Base-by-base conservation (phyloP, 331 rosid genomes). In the Dryas integrifolia region DNA sequence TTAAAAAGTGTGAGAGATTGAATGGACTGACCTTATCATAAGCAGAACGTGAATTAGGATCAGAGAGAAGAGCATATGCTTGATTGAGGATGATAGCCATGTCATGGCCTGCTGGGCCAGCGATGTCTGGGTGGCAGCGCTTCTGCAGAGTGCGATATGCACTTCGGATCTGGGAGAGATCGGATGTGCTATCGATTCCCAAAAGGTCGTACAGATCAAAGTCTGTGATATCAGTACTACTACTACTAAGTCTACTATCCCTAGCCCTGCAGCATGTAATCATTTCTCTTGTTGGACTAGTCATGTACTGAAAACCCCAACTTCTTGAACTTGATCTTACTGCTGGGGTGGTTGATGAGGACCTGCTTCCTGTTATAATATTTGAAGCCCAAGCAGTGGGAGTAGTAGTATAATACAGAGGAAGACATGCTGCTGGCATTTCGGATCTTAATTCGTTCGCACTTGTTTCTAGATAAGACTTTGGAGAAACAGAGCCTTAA, bases 1-100 rank as follows among this genome's bases (percentile, higher is more conserved):
- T 24, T 16, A 40, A 8, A 44, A 14, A 45, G 12, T 5, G 15
- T 30, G 0, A 35, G 16, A 7, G 3, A 8, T 64, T 8, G 15
- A 47, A 8, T 4, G 3, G 13, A 47, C 3, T 14, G 53, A 92
- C 97, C 96, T 89, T 85, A 76, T 93, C 98, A 63, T 93, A 93
- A 68, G 91, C 95, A 1, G 60, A 49, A 44, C 98, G 94, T 9
- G 81, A 69, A 80, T 65, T 74, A 5, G 97, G 97, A 75, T 93
- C 88, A 5, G 92, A 91, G 43, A 93, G 97, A 73, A 93, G 71
- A 18, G 95, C 80, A 70, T 93, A 93, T 43, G 85, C 96, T 70
- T 93, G 86, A 63, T 93, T 93, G 53, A 93, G 97, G 48, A 93
- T 85, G 81, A 93, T 91, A 52, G 97, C 90, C 98, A 93, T 88